Conservation (phyloP, 2,329 filamentous ascomycete genomes). For the Fusarium sarcochroum region DNA sequence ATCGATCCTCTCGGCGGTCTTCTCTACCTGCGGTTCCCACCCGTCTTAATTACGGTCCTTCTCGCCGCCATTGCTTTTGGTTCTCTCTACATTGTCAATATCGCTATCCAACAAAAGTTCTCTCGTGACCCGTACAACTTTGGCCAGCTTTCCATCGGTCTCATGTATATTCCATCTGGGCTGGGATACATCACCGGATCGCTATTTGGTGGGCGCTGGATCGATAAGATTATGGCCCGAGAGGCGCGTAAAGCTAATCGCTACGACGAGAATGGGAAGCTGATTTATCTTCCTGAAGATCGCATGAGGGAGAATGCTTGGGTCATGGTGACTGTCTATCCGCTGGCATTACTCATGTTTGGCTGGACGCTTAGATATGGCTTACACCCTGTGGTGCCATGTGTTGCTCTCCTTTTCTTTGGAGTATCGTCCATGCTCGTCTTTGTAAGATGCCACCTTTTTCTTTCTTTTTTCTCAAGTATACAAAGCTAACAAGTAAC, state of each 20-base stretch:
- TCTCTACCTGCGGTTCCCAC: conserved; percentile 78
- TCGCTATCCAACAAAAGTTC: conserved; percentile 81
- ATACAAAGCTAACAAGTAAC: conserved; percentile 17
- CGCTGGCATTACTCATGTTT: conserved; percentile 79
- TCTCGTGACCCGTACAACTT: conserved; percentile 77
- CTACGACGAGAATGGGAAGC: conserved; percentile 75
- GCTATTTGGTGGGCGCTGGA: conserved; percentile 80
- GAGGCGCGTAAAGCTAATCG: conserved; percentile 79
- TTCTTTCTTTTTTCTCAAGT: neutral
- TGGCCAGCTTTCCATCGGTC: conserved; percentile 76
- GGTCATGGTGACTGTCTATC: conserved; percentile 79
- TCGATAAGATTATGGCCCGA: conserved; percentile 83
- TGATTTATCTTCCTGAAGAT: conserved; percentile 82
- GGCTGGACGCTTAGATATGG: conserved; percentile 80
- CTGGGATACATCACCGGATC: conserved; percentile 80
- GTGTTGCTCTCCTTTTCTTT: conserved; percentile 79
- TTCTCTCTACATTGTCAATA: conserved; percentile 82
- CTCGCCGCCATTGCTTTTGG: conserved; percentile 83
- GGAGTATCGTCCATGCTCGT: conserved; percentile 85
- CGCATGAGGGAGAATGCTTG: conserved; percentile 87
- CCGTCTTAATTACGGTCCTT: conserved; percentile 80
- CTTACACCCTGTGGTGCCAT: conserved; percentile 73
- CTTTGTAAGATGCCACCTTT: conserved; percentile 65
- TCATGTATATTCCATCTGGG: conserved; percentile 83
- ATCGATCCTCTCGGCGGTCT: conserved; percentile 81